Conservation (phyloP, 768 basidiomycete genomes). For the Dacryopinax primogenitus region DNA sequence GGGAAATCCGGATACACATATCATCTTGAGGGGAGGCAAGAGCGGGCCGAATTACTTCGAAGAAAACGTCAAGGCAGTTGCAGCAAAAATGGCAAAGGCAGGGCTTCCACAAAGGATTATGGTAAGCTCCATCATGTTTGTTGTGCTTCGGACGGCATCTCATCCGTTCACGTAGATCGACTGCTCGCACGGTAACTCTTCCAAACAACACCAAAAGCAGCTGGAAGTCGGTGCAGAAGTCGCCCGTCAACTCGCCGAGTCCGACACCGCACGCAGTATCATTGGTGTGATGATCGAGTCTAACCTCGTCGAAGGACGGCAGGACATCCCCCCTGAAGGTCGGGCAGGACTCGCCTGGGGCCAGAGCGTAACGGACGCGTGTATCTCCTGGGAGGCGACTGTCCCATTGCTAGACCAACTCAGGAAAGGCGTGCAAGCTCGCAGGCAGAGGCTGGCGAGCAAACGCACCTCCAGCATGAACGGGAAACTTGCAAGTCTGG, state of each 20-base stretch:
- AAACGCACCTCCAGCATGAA: not conserved
- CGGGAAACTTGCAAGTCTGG: not conserved
- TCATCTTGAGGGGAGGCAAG: conserved; percentile 84
- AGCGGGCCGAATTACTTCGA: conserved; percentile 80
- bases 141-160: conserved; percentile 7
- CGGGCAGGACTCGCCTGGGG: conserved; percentile 65
- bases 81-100: conserved; percentile 64
- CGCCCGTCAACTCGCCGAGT: conserved; percentile 59
- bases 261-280: conserved; percentile 58
- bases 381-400: conserved; percentile 82
- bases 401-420: conserved; percentile 69
- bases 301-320: conserved; percentile 70
- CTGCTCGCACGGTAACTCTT: conserved; percentile 93
- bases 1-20: conserved; percentile 86
- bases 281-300: conserved; percentile 96
- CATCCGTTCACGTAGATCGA: conserved; percentile 49
- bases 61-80: conserved; percentile 64
- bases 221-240: conserved; percentile 81
- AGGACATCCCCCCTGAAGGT: conserved; percentile 65
- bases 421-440: conserved; percentile 73
- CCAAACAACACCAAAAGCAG: conserved; percentile 83
- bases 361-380: conserved; percentile 78
- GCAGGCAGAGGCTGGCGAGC: conserved; percentile 27
- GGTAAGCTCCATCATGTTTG: conserved; percentile 36
- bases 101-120: conserved; percentile 70